Evolutionary conservation across 495 filamentous ascomycete genomes (phyloP), one percentile per base, ranked within the genome.

Genomic region (Penicillium flavigenum): DNA sequence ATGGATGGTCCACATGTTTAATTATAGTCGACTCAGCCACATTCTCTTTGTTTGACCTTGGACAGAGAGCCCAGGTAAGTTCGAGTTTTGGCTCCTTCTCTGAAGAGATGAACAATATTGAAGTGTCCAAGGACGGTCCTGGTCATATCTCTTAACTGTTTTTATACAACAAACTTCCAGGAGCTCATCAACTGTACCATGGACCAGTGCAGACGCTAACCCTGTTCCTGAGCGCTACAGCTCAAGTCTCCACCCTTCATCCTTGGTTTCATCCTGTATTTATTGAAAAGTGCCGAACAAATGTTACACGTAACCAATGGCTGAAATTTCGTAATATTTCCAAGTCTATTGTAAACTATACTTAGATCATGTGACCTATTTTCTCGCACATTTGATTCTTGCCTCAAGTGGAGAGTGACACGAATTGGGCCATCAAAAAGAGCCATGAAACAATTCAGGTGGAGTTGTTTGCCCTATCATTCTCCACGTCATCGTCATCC

Each of bases 181-280:
- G 31, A 32, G 29, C 14, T 63, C 54, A 60, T 61, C 58, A 56
- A 22, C 46, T 8, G 60, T 63, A 61, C 61, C 64, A 63, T 26
- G 54, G 56, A 38, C 31, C 16, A 26, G 14, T 12, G 19, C 10
- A 5, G 36, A 52, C 72, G 60, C 72, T 76, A 74, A 50, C 32
- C 72, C 73, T 74, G 73, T 76, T 76, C 73, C 73, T 76, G 72
- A 69, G 50, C 42, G 19, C 51, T 58, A 57, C 47, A 50, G 55
- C 41, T 45, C 10, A 42, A 34, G 55, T 50, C 49, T 51, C 59
- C 59, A 62, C 59, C 20, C 9, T 22, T 41, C 29, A 43, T 38
- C 47, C 47, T 43, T 60, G 51, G 29, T 49, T 46, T 20, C 12
- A 24, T 5, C n/a, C 9, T 4, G 51, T 53, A 53, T 14, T 12